These are phyloP conservation scores for Cryptococcus maquisensis DNA, from an alignment of 1,284 basidiomycete genomes.

Conservation along the genomic window DNA sequence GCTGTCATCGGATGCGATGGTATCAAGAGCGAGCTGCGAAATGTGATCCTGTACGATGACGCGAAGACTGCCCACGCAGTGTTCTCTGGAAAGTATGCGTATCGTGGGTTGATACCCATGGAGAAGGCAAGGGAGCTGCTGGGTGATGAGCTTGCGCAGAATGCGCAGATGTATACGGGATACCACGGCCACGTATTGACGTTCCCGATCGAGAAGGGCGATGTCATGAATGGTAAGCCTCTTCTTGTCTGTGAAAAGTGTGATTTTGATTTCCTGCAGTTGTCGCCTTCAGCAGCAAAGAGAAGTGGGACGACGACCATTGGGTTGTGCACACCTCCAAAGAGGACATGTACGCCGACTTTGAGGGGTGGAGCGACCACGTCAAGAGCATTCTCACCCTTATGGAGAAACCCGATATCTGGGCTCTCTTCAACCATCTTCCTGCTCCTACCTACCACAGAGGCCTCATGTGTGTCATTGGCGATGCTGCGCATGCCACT, in stretches of 20 bases:
- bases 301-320: constrained; percentile 2
- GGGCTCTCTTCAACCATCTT: constrained; percentile 21
- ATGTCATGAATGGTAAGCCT: constrained; percentile 19
- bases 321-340: background rate
- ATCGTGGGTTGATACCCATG: constrained; percentile 17
- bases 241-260: constrained; percentile 4
- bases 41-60: constrained; percentile 10
- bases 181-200: constrained; percentile 17
- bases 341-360: background rate
- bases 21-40: constrained; percentile 13
- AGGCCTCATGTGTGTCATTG: constrained; percentile 10
- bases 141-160: constrained; percentile 14
- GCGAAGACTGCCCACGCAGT: constrained; percentile 1
- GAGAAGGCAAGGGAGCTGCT: constrained; percentile 11
- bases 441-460: constrained; percentile 8
- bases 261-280: too few relatives aligned
- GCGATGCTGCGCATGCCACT: constrained; percentile 21
- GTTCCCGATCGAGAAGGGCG: constrained; percentile 17
- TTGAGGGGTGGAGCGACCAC: background rate
- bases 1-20: constrained; percentile 19
- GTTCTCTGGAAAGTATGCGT: constrained; percentile 21
- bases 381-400: constrained; percentile 5
- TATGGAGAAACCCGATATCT: constrained; percentile 2
- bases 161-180: constrained; percentile 14
- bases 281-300: background rate